Evolutionary conservation across 352 stramenopile genomes (phyloP).

Genomic region (Elongisporangium prolatum): DNA sequence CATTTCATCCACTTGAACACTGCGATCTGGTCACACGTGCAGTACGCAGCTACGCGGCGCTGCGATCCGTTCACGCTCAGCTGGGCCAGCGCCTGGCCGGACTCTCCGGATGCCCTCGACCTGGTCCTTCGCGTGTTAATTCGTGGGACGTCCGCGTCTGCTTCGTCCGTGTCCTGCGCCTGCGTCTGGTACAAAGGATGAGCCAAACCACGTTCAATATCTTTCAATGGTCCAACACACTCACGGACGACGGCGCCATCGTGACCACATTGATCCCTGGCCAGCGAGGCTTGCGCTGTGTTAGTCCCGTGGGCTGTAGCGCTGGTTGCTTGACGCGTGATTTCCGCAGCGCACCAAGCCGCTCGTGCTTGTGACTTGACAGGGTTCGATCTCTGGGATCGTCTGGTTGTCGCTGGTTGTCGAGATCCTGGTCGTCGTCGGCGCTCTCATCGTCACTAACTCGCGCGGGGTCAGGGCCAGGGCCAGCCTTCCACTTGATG

Average conservation of each 20-base stretch:
- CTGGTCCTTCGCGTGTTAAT: constrained; percentile 14
- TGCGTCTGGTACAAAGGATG: constrained; percentile 4
- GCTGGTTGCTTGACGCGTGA: background rate
- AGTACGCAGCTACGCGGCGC: constrained; percentile 59
- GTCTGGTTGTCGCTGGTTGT: background rate
- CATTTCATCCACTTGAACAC: constrained; percentile 75
- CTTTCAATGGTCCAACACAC: background rate
- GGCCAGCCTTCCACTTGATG: background rate
- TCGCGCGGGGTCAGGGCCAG: background rate
- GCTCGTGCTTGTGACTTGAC: background rate
- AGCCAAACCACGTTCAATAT: background rate
- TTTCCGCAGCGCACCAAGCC: background rate
- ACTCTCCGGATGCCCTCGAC: constrained; percentile 15
- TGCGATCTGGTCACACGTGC: constrained; percentile 60
- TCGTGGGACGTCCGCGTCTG: constrained; percentile 9
- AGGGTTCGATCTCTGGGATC: background rate
- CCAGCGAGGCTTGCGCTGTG: constrained; percentile 30
- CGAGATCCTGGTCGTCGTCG: background rate
- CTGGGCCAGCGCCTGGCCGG: constrained; percentile 23
- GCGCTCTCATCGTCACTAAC: background rate
- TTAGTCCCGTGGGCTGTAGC: constrained; percentile 6
- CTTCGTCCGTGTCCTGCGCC: background rate
- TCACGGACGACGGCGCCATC: background rate
- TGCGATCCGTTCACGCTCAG: constrained; percentile 33
- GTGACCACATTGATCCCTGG: constrained; percentile 13